A percentile compares a stretch with the other conserved stretches of the same genome.
Conservation (phyloP, 495 filamentous ascomycete genomes). For the Hypomontagnella submonticulosa region DNA sequence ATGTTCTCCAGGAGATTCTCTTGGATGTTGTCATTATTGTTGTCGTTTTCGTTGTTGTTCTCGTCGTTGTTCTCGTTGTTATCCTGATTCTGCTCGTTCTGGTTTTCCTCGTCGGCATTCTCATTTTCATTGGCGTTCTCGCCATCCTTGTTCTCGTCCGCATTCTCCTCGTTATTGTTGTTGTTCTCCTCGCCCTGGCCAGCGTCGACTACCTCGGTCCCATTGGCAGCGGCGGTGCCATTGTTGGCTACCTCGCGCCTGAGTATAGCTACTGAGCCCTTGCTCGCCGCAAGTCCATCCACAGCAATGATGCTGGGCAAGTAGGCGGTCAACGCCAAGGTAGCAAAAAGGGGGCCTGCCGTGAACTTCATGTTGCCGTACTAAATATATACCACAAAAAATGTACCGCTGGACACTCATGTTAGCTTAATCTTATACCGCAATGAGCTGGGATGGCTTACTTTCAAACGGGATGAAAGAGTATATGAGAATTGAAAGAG, state of each 20-base stretch:
- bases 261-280: constrained; percentile 23
- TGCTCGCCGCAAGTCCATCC: constrained; percentile 11
- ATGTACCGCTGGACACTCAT: constrained; percentile 22
- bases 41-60: constrained; percentile 23
- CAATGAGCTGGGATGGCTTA: constrained; percentile 1
- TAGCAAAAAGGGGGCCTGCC: constrained; percentile 36
- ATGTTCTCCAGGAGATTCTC: constrained; percentile 45
- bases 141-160: constrained; percentile 25
- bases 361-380: constrained; percentile 42
- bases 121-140: constrained; percentile 20
- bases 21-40: constrained; percentile 37
- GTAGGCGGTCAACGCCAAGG: constrained; percentile 44
- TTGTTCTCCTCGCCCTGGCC: constrained; percentile 24
- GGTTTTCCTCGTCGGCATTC: constrained; percentile 20
- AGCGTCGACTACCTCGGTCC: constrained; percentile 27
- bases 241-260: constrained; percentile 30
- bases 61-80: constrained; percentile 14
- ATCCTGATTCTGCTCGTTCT: constrained; percentile 16
- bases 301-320: constrained; percentile 36
- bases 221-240: constrained; percentile 38
- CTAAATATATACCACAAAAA: constrained; percentile 17
- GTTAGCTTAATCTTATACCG: background rate
- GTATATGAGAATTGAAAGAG: constrained; percentile 41
- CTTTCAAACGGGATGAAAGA: constrained; percentile 45
- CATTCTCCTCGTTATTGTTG: constrained; percentile 9